phyloP scores from a whole-genome alignment of 192 early-diverging fungal species.

The Backusella tuberculispora region DNA sequence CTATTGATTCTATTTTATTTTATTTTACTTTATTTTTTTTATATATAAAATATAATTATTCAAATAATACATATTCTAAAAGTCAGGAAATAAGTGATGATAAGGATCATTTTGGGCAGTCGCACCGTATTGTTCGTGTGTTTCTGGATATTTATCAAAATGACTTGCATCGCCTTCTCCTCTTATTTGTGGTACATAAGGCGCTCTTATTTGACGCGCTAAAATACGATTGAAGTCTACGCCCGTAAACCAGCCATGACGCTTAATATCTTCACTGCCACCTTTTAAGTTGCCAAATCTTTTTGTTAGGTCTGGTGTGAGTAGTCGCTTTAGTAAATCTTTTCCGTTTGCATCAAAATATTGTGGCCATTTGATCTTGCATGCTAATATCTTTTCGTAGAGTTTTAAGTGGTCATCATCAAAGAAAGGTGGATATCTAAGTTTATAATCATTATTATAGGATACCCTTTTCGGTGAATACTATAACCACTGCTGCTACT shows the following conservation, averaged over 20 bases:
- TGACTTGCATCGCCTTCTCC: slow-evolving; percentile 48
- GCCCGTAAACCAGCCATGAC: slow-evolving; percentile 80
- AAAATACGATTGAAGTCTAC: slow-evolving; percentile 65
- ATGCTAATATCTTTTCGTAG: slow-evolving; percentile 86
- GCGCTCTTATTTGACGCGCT: slow-evolving; percentile 73
- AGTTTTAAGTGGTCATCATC: slow-evolving; percentile 89
- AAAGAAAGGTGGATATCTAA: slow-evolving; percentile 77
- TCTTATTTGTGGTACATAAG: slow-evolving; percentile 73
- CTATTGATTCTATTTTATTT: neutral
- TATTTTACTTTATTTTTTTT: neutral
- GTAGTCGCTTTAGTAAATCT: slow-evolving; percentile 73
- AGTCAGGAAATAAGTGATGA: slow-evolving; percentile 63
- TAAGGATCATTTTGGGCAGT: slow-evolving; percentile 65
- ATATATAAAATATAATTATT: neutral
- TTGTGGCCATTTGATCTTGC: slow-evolving; percentile 73
- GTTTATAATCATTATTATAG: no score
- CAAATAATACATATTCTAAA: slow-evolving; percentile 34
- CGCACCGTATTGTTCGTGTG: slow-evolving; percentile 54
- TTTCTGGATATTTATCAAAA: slow-evolving; percentile 44
- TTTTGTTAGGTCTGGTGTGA: slow-evolving; percentile 80
- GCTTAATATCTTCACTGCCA: slow-evolving; percentile 79
- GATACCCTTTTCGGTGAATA: neutral
- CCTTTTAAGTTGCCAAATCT: slow-evolving; percentile 83
- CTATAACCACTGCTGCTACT: no score
- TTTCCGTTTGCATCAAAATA: slow-evolving; percentile 72